These are phyloP conservation scores for Cystobasidium sp. DNA, from an alignment of 1,284 basidiomycete species.

Conservation along the genomic window DNA sequence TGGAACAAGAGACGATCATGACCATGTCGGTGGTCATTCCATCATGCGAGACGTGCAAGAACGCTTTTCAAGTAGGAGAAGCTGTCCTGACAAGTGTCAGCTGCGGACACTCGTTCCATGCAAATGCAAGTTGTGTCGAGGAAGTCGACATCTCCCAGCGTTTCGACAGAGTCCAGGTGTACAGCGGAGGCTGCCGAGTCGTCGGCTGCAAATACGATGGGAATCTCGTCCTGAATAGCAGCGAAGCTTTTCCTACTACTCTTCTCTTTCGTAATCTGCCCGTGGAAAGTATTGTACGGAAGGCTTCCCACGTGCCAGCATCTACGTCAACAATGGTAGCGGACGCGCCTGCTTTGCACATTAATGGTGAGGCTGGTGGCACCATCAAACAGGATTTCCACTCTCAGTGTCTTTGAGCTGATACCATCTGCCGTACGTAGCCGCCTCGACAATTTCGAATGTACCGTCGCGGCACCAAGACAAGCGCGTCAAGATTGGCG, in stretches of 20 bases:
- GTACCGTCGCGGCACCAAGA: no score
- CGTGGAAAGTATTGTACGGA: background rate
- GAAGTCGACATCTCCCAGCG: constrained; percentile 4
- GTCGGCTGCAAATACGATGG: constrained; percentile 16
- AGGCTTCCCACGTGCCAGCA: background rate
- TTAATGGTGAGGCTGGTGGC: background rate
- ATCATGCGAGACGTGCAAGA: constrained; percentile 7
- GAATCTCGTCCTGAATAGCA: constrained; percentile 4
- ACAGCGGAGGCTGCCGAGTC: constrained; percentile 11
- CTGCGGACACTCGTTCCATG: constrained; percentile 25
- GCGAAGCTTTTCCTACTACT: constrained; percentile 21
- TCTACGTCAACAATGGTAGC: background rate
- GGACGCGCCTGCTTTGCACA: background rate
- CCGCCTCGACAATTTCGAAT: no score
- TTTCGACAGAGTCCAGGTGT: constrained; percentile 2
- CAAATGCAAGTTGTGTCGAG: background rate
- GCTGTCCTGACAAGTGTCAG: constrained; percentile 11
- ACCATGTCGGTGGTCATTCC: background rate
- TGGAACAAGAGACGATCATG: no score
- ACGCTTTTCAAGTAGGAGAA: background rate
- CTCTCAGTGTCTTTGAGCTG: no score
- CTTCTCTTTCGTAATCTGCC: constrained; percentile 11
- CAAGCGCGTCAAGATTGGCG: no score
- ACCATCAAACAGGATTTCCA: no score
- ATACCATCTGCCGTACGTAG: no score